Base-by-base conservation (phyloP, 257 asterid species). In the Verbena officinalis region DNA sequence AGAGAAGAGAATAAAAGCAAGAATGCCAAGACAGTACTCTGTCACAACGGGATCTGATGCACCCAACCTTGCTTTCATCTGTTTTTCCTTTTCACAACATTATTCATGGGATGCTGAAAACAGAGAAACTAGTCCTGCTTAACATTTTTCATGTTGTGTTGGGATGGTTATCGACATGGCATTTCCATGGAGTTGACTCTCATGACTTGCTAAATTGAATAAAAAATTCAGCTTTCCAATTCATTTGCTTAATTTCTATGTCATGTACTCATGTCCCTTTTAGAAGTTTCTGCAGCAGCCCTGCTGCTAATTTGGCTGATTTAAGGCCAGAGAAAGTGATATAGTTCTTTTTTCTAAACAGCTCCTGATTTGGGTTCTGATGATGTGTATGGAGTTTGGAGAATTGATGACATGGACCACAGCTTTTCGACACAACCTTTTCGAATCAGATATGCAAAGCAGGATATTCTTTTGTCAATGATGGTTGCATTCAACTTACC, bases 381-480 rank as follows among this genome's bases (percentile, higher is more conserved):
- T 72, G 92, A 88, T 50, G 77, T 84, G 61, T 46, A 62, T 69
- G 96, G 98, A 67, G 78, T 91, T 51, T 91, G 98, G 98, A 88
- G 80, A 64, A 91, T 91, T 72, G 91, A 86, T 86, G 98, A 91
- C 46, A 62, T 79, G 20, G 96, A 91, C 67, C 87, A 91, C 68
- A 91, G 96, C 79, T 91, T 88, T 80, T 81, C 81, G 59, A 83
- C 98, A 51, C 98, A 85, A 62, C 95, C 98, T 76, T 91, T 91
- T 67, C 82, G 89, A 67, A 86, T 91, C 68, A 86, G 76, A 86
- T 91, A 88, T 67, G 93, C 95, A 42, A 81, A 87, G 73, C 98
- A 91, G 94, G 98, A 91, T 80, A 77, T 91, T 79, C 85, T 81
- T 68, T 75, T 91, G 71, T 84, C 96, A 20, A 72, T 84, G 87